Percentiles rank a stretch among this genome's conserved stretches.
Conservation (phyloP, 441 rosid species). For the Hura crepitans region DNA sequence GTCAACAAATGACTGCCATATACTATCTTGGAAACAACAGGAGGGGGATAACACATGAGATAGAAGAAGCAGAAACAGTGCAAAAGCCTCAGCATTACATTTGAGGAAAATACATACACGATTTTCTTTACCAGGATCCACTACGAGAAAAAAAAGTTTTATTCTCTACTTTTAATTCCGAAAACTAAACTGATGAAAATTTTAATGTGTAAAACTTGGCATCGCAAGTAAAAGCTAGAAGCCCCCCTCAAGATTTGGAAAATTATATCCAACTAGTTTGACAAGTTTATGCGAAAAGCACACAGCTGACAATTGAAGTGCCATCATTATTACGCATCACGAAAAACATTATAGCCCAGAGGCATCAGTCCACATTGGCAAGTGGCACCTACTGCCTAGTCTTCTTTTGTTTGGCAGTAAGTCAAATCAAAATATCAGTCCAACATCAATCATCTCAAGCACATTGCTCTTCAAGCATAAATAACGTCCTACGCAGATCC, state of each 20-base stretch:
- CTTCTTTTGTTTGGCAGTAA: neutral
- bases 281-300: neutral
- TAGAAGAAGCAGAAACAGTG: neutral
- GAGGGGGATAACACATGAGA: neutral
- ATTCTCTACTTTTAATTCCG: neutral
- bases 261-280: no score
- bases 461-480: no score
- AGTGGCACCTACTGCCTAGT: neutral
- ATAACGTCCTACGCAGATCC: no score
- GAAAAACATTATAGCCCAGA: neutral
- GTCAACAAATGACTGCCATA: constrained; percentile 16
- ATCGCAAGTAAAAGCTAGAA: no score
- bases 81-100: neutral
- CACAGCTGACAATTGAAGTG: neutral
- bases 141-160: neutral
- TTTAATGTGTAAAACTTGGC: no score
- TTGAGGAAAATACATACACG: neutral
- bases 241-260: no score
- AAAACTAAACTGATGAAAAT: neutral
- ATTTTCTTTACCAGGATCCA: neutral
- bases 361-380: neutral
- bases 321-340: neutral
- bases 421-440: neutral
- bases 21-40: constrained; percentile 10
- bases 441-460: no score